A percentile compares a stretch with the other conserved stretches of the same genome.
Conservation (phyloP, 768 basidiomycete genomes). For the Auricularia sp. region DNA sequence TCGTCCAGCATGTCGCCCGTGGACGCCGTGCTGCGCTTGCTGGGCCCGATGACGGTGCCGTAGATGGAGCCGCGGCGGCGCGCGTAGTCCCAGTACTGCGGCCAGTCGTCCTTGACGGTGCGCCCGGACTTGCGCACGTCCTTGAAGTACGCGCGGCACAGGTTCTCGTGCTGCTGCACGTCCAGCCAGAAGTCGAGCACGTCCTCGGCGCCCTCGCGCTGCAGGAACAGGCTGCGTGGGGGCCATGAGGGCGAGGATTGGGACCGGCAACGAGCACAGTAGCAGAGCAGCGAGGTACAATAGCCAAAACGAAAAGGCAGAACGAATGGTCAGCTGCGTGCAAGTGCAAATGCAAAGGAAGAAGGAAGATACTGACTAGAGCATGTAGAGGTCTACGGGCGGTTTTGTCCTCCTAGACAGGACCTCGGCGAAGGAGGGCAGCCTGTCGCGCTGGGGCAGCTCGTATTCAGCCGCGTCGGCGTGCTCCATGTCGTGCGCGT, state of each 20-base stretch:
- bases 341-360: conserved; percentile 5
- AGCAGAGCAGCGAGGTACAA: neutral
- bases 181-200: conserved; percentile 98
- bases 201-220: conserved; percentile 92
- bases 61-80: conserved; percentile 88
- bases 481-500: conserved; percentile 38
- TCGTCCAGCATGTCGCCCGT: conserved; percentile 63
- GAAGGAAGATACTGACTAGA: conserved; percentile 61
- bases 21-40: conserved; percentile 72
- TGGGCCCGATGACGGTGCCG: conserved; percentile 70
- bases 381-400: conserved; percentile 97
- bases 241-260: conserved; percentile 3
- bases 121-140: conserved; percentile 92
- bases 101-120: conserved; percentile 94
- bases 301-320: neutral
- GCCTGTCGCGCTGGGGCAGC: conserved; percentile 50
- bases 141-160: conserved; percentile 98
- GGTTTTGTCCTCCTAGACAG: conserved; percentile 83
- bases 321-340: conserved; percentile 4
- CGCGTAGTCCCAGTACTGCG: conserved; percentile 94
- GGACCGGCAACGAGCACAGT: neutral
- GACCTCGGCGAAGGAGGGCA: conserved; percentile 86
- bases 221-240: conserved; percentile 70
- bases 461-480: conserved; percentile 18
- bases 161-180: conserved; percentile 97